A percentile compares a stretch with the other conserved stretches of the same genome.
Conservation (phyloP, 2,329 filamentous ascomycete species). For the Cladorrhinum sp. region DNA sequence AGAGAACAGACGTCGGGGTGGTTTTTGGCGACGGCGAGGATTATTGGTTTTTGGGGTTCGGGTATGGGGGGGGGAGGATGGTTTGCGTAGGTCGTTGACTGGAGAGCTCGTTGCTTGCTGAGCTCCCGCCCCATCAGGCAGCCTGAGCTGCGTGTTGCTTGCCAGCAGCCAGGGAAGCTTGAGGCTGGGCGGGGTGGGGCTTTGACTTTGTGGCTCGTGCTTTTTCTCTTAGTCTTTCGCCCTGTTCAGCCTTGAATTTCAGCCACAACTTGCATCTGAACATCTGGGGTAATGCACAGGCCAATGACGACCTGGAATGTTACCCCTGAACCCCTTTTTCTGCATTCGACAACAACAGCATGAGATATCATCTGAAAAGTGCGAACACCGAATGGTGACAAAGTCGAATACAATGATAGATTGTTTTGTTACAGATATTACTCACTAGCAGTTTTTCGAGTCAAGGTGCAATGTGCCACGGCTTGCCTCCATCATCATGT, state of each 20-base stretch:
- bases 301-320: neutral
- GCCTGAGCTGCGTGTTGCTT: constrained; percentile 42
- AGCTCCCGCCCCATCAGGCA: constrained; percentile 37
- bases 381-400: neutral
- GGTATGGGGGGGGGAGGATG: constrained; percentile 13
- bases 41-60: constrained; percentile 13
- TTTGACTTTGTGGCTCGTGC: constrained; percentile 11
- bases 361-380: neutral
- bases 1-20: constrained; percentile 4
- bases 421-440: neutral
- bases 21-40: constrained; percentile 6
- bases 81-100: constrained; percentile 4
- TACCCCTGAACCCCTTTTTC: constrained; percentile 5
- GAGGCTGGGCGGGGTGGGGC: constrained; percentile 17
- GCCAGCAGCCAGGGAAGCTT: constrained; percentile 14
- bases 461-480: too few relatives aligned
- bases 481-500: too few relatives aligned
- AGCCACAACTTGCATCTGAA: neutral
- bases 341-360: neutral
- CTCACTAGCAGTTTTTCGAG: too few relatives aligned
- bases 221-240: neutral
- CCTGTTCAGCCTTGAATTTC: constrained; percentile 14
- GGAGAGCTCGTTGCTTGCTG: constrained; percentile 14
- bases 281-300: neutral
- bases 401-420: neutral